phyloP scores from a whole-genome alignment of 176 grass and related monocot species.

The Puya raimondii region DNA sequence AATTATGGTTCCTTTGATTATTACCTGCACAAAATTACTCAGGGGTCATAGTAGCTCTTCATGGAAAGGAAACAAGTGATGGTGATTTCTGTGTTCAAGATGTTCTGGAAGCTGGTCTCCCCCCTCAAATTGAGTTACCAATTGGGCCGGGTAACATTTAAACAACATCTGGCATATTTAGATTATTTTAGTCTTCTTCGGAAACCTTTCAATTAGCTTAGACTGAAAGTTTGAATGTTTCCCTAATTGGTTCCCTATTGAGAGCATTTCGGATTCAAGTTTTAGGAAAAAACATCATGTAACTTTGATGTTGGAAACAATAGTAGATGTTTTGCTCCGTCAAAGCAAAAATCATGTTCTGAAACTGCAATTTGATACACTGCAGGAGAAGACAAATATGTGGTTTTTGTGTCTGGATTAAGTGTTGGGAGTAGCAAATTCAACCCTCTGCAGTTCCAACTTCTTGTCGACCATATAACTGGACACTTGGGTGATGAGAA shows the following conservation, averaged over 20 bases:
- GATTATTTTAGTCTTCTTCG: not conserved
- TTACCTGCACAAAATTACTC: not conserved
- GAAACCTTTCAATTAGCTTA: no score
- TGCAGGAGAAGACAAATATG: constrained; percentile 91
- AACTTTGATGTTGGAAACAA: not conserved
- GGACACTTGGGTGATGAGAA: constrained; percentile 95
- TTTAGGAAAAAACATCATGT: no score
- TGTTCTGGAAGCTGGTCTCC: constrained; percentile 78
- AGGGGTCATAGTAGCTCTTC: constrained; percentile 78
- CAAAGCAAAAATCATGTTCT: not conserved
- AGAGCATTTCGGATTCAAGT: no score
- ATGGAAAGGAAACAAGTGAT: constrained; percentile 89
- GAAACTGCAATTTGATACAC: constrained; percentile 16
- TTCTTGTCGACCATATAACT: constrained; percentile 93
- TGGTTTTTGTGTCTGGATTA: constrained; percentile 76
- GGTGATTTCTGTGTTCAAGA: constrained; percentile 89
- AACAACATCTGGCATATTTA: not conserved
- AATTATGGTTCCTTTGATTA: not conserved
- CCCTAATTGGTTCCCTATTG: no score
- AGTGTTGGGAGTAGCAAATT: constrained; percentile 57
- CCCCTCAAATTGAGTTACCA: constrained; percentile 57
- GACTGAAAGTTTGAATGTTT: no score
- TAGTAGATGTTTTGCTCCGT: not conserved
- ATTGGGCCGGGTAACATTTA: constrained; percentile 44
- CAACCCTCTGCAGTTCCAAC: constrained; percentile 97